These are phyloP conservation scores for Penicillium salamii DNA, from an alignment of 495 filamentous ascomycete genomes.

Conservation along the genomic window DNA sequence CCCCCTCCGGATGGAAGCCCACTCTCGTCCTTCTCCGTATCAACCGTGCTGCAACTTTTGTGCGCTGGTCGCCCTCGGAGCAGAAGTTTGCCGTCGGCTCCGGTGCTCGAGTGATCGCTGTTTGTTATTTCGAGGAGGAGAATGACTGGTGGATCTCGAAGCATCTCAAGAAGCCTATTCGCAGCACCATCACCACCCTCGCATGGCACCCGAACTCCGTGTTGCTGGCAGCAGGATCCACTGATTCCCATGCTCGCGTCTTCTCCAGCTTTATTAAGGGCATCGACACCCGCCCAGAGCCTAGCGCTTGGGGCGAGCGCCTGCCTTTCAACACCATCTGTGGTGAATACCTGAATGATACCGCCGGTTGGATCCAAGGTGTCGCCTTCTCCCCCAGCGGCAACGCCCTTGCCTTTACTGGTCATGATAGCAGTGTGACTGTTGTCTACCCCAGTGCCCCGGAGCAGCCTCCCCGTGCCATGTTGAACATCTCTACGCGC, in stretches of 20 bases:
- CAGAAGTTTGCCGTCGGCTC: conserved; percentile 97
- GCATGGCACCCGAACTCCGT: conserved; percentile 98
- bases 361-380: conserved; percentile 93
- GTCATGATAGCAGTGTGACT: conserved; percentile 93
- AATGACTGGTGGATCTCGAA: conserved; percentile 99
- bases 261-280: conserved; percentile 97
- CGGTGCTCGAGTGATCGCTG: conserved; percentile 90
- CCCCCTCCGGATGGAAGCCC: conserved; percentile 88
- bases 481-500: conserved; percentile 85
- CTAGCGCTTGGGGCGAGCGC: conserved; percentile 89
- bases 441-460: conserved; percentile 92
- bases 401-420: conserved; percentile 83
- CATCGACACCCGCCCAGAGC: conserved; percentile 80
- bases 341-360: conserved; percentile 92
- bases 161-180: conserved; percentile 96
- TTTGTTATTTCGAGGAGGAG: conserved; percentile 98
- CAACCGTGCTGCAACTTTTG: conserved; percentile 94
- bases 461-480: conserved; percentile 84
- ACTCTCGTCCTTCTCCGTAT: conserved; percentile 96
- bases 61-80: conserved; percentile 95
- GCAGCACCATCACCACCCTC: conserved; percentile 89
- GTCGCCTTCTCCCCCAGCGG: conserved; percentile 89
- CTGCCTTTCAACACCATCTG: conserved; percentile 97
- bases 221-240: conserved; percentile 87
- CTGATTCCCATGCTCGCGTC: conserved; percentile 95